A percentile compares a stretch with the other conserved stretches of the same genome.
These are phyloP conservation scores for Lasiosphaeris hirsuta DNA, from an alignment of 495 filamentous ascomycete genomes.

Conservation along the genomic window DNA sequence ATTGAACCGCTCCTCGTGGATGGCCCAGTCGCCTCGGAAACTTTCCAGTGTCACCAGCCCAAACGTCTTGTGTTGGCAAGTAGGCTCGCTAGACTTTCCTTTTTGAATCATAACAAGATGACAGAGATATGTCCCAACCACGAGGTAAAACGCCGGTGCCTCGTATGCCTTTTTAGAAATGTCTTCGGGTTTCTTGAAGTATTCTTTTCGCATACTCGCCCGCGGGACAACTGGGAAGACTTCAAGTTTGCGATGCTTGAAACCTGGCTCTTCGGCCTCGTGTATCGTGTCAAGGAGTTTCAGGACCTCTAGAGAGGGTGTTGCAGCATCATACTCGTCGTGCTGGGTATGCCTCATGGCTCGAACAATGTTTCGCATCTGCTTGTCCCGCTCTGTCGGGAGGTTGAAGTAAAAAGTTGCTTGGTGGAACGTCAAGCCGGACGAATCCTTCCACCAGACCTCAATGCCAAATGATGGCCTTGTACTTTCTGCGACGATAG, in stretches of 20 bases:
- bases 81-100: conserved; percentile 48
- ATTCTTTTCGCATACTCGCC: conserved; percentile 44
- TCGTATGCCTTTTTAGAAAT: conserved; percentile 62
- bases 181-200: conserved; percentile 46
- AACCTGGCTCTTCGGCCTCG: conserved; percentile 62
- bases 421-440: conserved; percentile 46
- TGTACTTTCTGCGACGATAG: conserved; percentile 75
- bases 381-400: conserved; percentile 69
- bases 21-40: conserved; percentile 33
- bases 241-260: conserved; percentile 65
- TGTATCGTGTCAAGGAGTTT: conserved; percentile 64
- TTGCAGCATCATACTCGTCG: conserved; percentile 42
- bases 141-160: conserved; percentile 80
- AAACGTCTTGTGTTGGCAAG: conserved; percentile 46
- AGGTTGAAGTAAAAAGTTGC: conserved; percentile 67
- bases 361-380: conserved; percentile 66
- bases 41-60: conserved; percentile 72
- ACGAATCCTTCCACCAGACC: conserved; percentile 70
- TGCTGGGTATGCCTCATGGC: conserved; percentile 46
- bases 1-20: conserved; percentile 80
- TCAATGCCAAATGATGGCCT: conserved; percentile 77
- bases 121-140: conserved; percentile 77
- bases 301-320: conserved; percentile 57
- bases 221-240: conserved; percentile 85
- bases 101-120: conserved; percentile 66